Conservation (phyloP, 2,329 filamentous ascomycete genomes). For the Colletotrichum sp. region DNA sequence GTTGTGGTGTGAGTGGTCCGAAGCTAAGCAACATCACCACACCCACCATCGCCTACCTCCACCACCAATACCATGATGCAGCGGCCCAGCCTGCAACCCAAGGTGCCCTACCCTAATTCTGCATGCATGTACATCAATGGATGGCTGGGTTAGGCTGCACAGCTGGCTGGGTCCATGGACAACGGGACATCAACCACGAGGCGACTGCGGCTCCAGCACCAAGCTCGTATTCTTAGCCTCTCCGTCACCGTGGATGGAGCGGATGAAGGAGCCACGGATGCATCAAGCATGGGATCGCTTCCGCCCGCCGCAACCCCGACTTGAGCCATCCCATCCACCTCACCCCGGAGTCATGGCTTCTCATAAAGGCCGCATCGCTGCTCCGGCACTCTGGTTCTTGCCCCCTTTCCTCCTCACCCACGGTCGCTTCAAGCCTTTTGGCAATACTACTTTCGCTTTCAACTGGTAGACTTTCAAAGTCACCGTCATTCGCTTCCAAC, state of each 20-base stretch:
- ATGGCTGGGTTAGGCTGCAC: background rate
- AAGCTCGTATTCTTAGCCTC: background rate
- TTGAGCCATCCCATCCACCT: background rate
- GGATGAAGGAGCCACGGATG: slow-evolving; percentile 28
- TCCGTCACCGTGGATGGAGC: background rate
- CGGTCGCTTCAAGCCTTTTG: background rate
- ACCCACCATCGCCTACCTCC: background rate
- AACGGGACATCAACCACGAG: slow-evolving; percentile 1
- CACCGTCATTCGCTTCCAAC: slow-evolving; percentile 28
- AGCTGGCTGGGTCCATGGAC: background rate
- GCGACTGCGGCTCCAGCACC: background rate
- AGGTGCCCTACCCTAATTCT: background rate
- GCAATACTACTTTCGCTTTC: slow-evolving; percentile 28
- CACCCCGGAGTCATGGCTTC: background rate
- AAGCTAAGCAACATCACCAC: background rate
- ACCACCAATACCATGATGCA: background rate
- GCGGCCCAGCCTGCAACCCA: background rate
- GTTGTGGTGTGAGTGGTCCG: background rate
- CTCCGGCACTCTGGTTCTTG: background rate
- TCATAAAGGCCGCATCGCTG: background rate
- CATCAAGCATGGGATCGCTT: background rate
- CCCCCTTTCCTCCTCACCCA: background rate
- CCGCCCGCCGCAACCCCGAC: background rate
- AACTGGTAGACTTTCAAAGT: slow-evolving; percentile 31
- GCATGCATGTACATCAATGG: background rate